Evolutionary conservation across 164 flowering plant species (phyloP).

Genomic region (Echeveria elegans): DNA sequence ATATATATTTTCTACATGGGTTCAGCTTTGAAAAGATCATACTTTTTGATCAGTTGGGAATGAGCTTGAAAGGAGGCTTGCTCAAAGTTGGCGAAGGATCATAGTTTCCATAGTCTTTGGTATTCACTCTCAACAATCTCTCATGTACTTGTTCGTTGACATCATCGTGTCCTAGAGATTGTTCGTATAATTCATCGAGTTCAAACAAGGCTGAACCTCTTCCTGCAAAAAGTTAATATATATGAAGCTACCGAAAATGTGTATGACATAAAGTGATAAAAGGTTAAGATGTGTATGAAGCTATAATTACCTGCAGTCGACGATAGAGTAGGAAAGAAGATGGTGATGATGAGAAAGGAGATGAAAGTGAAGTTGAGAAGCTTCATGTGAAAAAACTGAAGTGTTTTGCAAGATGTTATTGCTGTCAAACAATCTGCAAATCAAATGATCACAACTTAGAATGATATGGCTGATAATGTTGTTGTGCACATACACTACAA

Average conservation of each 20-base stretch:
- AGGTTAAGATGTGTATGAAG: background rate
- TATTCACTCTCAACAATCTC: constrained; percentile 6
- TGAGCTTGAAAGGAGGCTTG: constrained; percentile 5
- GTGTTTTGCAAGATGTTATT: background rate
- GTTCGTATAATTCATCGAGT: background rate
- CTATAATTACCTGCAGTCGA: background rate
- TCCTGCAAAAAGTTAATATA: background rate
- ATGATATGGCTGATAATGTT: background rate
- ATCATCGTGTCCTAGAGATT: background rate
- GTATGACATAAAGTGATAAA: no score
- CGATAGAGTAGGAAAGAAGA: background rate
- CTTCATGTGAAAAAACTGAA: background rate
- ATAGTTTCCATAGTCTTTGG: background rate
- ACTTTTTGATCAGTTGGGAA: background rate
- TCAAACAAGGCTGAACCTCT: background rate
- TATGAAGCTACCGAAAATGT: no score
- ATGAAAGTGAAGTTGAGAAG: constrained; percentile 1
- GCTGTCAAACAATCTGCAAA: background rate
- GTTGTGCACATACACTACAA: constrained; percentile 3
- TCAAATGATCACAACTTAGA: background rate
- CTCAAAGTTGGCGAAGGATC: constrained; percentile 3
- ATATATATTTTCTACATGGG: background rate
- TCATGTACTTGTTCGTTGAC: background rate
- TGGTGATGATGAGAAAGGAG: constrained; percentile 1
- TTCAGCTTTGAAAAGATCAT: background rate